Evolutionary conservation across 495 filamentous ascomycete species (phyloP).

Genomic region (Tuber calosporum): DNA sequence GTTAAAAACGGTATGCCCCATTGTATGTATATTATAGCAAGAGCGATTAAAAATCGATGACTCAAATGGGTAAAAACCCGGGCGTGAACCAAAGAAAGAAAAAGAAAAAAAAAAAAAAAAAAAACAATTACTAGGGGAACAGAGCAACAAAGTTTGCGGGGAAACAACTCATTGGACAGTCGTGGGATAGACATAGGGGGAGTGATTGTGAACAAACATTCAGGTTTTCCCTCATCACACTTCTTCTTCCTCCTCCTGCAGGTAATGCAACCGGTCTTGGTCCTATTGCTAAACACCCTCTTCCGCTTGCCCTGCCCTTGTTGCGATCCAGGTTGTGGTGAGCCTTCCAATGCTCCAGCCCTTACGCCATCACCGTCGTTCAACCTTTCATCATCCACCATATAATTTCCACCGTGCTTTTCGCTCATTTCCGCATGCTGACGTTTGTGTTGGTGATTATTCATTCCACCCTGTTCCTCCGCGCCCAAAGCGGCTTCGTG

Average conservation of each 20-base stretch:
- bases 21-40: background rate
- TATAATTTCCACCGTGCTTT: constrained; percentile 25
- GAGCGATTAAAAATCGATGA: background rate
- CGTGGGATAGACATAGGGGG: background rate
- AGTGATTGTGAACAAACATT: constrained; percentile 56
- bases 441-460: constrained; percentile 1
- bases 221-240: constrained; percentile 90
- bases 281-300: constrained; percentile 88
- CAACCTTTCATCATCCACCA: constrained; percentile 31
- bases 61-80: background rate
- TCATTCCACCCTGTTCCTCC: constrained; percentile 21
- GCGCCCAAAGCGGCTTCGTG: constrained; percentile 37
- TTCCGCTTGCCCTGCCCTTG: constrained; percentile 50
- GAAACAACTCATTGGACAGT: constrained; percentile 4
- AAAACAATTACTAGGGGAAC: background rate
- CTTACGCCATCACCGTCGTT: constrained; percentile 31
- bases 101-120: too few relatives aligned
- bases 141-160: background rate
- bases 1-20: background rate
- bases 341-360: constrained; percentile 29
- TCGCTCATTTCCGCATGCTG: constrained; percentile 9
- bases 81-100: background rate
- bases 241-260: constrained; percentile 96
- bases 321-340: constrained; percentile 26
- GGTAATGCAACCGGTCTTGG: constrained; percentile 95